These are phyloP conservation scores for Botrytis elliptica DNA, from an alignment of 2,329 filamentous ascomycete species.

Conservation along the genomic window DNA sequence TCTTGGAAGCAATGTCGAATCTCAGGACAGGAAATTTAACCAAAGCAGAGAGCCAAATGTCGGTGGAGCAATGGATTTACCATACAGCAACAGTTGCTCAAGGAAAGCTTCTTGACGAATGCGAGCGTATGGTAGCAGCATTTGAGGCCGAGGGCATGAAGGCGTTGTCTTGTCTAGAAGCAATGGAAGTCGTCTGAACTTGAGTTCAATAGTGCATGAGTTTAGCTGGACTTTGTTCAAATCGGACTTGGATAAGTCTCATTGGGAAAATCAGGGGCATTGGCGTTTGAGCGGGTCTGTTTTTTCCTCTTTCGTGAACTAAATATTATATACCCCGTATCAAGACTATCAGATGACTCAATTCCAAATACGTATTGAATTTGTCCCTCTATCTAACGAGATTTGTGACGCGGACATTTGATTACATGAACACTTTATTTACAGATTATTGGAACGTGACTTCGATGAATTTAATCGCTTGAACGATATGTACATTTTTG, in stretches of 20 bases:
- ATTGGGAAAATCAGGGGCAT: neutral
- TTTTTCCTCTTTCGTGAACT: neutral
- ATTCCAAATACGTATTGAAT: neutral
- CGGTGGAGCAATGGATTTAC: slow-evolving; percentile 88
- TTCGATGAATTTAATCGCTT: neutral
- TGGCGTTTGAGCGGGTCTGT: neutral
- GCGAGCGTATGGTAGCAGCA: slow-evolving; percentile 74
- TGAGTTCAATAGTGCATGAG: neutral
- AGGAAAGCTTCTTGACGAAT: slow-evolving; percentile 73
- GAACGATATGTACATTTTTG: neutral
- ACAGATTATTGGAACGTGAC: neutral
- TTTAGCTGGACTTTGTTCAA: neutral
- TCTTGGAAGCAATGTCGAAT: slow-evolving; percentile 47
- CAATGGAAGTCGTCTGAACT: slow-evolving; percentile 15
- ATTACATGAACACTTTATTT: neutral
- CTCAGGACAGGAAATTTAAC: slow-evolving; percentile 60
- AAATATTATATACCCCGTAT: slow-evolving; percentile 4
- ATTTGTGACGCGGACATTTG: neutral
- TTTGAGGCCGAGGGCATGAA: slow-evolving; percentile 82
- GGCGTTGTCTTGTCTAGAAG: slow-evolving; percentile 74
- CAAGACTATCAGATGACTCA: neutral
- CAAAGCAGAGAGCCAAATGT: slow-evolving; percentile 82
- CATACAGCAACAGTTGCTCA: slow-evolving; percentile 80
- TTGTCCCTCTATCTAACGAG: neutral
- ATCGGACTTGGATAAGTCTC: neutral